Conservation (phyloP, 768 basidiomycete genomes). For the Cubamyces sp. region DNA sequence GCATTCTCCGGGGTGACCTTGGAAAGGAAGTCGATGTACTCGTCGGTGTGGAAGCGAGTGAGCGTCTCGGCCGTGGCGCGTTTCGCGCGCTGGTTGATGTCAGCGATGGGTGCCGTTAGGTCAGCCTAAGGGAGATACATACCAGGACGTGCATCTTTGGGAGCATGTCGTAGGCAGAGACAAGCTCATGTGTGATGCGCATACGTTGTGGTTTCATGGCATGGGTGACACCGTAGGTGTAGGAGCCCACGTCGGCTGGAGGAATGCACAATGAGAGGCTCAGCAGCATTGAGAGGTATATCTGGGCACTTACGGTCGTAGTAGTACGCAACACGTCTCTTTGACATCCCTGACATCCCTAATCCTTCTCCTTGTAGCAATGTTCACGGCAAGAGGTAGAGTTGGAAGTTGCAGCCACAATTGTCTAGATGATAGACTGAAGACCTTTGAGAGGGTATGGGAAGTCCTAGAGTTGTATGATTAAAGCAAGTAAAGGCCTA, state of each 20-base stretch:
- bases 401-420: too few species aligned
- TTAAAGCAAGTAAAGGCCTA: too few species aligned
- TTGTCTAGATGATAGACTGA: too few species aligned
- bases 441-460: too few species aligned
- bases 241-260: conserved; percentile 70
- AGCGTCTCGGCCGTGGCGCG: conserved; percentile 50
- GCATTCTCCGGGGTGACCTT: conserved; percentile 91
- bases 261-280: background rate
- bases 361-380: too few species aligned
- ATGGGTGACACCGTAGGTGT: conserved; percentile 86
- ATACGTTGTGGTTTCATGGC: conserved; percentile 98
- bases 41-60: conserved; percentile 97
- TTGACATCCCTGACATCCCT: conserved; percentile 52
- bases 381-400: too few species aligned
- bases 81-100: conserved; percentile 35
- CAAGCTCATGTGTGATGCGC: conserved; percentile 89
- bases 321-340: conserved; percentile 77
- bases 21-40: conserved; percentile 92
- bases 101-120: background rate
- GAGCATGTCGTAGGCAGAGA: conserved; percentile 91
- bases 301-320: conserved; percentile 61
- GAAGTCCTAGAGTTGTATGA: too few species aligned
- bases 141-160: conserved; percentile 93
- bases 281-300: conserved; percentile 2
- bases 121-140: conserved; percentile 34